Conservation (phyloP, 202 grass and related monocot genomes). For the Elaeis oleifera region DNA sequence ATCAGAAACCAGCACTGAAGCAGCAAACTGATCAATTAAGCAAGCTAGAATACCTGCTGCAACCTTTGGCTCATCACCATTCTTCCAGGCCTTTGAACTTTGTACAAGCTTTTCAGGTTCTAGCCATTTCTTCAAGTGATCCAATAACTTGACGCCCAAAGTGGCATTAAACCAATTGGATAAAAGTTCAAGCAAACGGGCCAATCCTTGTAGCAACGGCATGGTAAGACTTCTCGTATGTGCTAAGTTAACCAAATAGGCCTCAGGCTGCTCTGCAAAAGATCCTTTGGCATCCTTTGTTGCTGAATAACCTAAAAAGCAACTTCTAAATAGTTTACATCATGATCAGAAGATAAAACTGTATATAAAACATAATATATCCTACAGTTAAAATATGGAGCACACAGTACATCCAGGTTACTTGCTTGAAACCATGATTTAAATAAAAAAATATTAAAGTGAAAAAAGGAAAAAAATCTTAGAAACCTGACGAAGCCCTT, state of each 20-base stretch:
- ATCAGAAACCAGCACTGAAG: neutral
- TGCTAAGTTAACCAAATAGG: slow-evolving; percentile 98
- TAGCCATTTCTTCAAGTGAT: slow-evolving; percentile 97
- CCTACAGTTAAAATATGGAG: no score
- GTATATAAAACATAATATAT: no score
- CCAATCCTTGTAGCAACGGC: slow-evolving; percentile 91
- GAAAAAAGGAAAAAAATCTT: slow-evolving; percentile 5
- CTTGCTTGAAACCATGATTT: neutral
- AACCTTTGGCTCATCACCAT: slow-evolving; percentile 94
- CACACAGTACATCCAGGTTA: no score
- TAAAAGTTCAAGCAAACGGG: slow-evolving; percentile 82
- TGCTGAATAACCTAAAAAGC: slow-evolving; percentile 84
- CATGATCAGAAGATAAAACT: slow-evolving; percentile 7
- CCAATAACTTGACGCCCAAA: slow-evolving; percentile 92
- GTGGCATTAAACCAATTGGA: slow-evolving; percentile 97
- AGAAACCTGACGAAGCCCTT: slow-evolving; percentile 90
- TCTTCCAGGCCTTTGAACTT: slow-evolving; percentile 89
- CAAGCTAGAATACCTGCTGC: slow-evolving; percentile 57
- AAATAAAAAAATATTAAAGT: slow-evolving; percentile 16
- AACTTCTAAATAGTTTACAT: slow-evolving; percentile 18
- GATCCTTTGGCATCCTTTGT: slow-evolving; percentile 98
- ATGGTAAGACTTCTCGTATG: slow-evolving; percentile 92
- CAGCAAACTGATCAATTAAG: neutral
- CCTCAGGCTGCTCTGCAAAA: slow-evolving; percentile 87
- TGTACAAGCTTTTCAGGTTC: slow-evolving; percentile 96